These are phyloP conservation scores for Ajuga reptans DNA, from an alignment of 305 asterid species.

Conservation along the genomic window DNA sequence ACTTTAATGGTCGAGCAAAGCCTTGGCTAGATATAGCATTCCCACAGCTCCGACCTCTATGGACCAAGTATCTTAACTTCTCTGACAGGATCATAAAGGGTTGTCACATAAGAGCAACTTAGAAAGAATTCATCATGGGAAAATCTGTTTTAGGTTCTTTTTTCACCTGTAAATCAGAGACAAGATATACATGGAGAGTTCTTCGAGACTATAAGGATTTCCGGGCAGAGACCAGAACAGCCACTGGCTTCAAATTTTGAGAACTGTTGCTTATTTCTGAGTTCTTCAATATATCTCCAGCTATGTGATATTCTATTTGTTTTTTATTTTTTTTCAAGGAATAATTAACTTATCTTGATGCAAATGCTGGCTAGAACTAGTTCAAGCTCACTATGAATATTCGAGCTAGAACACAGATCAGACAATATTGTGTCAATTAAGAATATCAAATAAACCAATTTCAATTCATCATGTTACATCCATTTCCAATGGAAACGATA, in stretches of 20 bases:
- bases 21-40: constrained; percentile 98
- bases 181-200: constrained; percentile 30
- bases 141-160: constrained; percentile 5
- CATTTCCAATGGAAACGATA: neutral
- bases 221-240: constrained; percentile 22
- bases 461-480: neutral
- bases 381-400: neutral
- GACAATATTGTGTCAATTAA: neutral
- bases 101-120: constrained; percentile 67
- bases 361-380: neutral
- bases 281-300: constrained; percentile 23
- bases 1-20: constrained; percentile 93
- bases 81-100: constrained; percentile 71
- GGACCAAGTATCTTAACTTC: constrained; percentile 72
- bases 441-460: neutral
- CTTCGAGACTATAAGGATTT: constrained; percentile 17
- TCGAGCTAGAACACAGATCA: neutral
- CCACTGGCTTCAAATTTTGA: constrained; percentile 35
- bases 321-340: neutral
- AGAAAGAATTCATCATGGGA: constrained; percentile 22
- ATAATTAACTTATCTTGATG: constrained; percentile 11
- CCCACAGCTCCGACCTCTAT: constrained; percentile 66
- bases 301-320: neutral
- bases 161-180: constrained; percentile 39
- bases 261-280: constrained; percentile 28